phyloP scores from a whole-genome alignment of 2,329 filamentous ascomycete species.

The Exophiala sp. region DNA sequence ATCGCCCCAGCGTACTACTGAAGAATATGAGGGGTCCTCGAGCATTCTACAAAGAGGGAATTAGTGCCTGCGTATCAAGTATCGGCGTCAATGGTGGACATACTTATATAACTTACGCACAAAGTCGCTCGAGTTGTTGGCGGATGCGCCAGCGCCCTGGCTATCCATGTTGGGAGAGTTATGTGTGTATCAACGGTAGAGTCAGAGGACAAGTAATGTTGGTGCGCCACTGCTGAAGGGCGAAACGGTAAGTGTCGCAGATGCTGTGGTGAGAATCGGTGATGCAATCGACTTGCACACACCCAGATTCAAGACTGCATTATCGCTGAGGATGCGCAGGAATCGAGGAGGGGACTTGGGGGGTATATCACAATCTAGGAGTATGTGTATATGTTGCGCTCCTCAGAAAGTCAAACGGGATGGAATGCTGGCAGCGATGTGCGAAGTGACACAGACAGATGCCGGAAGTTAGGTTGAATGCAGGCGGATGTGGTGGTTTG shows the following conservation, averaged over 20 bases:
- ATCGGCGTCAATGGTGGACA: constrained; percentile 32
- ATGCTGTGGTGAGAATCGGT: neutral
- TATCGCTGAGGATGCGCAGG: constrained; percentile 9
- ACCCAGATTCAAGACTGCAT: constrained; percentile 9
- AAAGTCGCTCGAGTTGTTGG: constrained; percentile 92
- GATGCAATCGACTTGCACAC: constrained; percentile 20
- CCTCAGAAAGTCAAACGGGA: neutral
- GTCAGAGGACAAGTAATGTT: neutral
- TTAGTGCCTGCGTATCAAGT: constrained; percentile 9
- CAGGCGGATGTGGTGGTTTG: constrained; percentile 3
- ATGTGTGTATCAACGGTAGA: too few relatives aligned
- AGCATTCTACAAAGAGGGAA: constrained; percentile 66
- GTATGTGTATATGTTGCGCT: too few relatives aligned
- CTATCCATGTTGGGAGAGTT: constrained; percentile 14
- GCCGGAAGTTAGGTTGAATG: neutral
- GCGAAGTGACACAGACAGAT: constrained; percentile 6
- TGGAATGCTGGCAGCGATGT: constrained; percentile 7
- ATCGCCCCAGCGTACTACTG: constrained; percentile 92
- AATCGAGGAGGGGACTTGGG: neutral
- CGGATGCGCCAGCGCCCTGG: constrained; percentile 39
- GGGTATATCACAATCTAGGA: neutral
- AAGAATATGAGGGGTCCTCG: constrained; percentile 87
- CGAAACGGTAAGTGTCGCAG: neutral
- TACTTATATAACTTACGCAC: constrained; percentile 99
- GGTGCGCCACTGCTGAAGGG: too few relatives aligned